Evolutionary conservation across 2,329 filamentous ascomycete genomes (phyloP).

Genomic region (Aspergillus calidoustus): DNA sequence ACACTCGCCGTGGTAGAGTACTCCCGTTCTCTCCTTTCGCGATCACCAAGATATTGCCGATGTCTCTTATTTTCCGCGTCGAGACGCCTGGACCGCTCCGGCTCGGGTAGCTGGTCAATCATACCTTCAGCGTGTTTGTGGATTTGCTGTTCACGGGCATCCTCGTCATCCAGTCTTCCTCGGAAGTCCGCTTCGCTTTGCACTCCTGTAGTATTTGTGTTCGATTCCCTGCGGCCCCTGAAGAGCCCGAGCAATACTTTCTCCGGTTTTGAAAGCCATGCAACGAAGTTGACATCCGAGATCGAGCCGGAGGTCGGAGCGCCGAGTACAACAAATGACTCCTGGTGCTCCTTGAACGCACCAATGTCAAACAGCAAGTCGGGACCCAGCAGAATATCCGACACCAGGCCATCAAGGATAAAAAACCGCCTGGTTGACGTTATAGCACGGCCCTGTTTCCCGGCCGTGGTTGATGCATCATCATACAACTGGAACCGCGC

Average conservation of each 20-base stretch:
- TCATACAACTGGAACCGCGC: background rate
- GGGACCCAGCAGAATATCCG: slow-evolving; percentile 2
- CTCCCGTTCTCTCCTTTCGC: too few species aligned
- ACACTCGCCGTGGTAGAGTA: too few species aligned
- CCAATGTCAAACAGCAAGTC: background rate
- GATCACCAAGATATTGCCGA: too few species aligned
- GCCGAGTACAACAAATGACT: background rate
- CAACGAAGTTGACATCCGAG: slow-evolving; percentile 3
- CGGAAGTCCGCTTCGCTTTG: too few species aligned
- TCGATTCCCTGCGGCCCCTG: background rate
- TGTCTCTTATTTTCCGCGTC: too few species aligned
- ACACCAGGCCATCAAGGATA: background rate
- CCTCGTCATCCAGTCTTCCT: too few species aligned
- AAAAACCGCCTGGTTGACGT: background rate
- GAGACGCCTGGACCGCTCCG: too few species aligned
- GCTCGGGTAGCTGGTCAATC: too few species aligned
- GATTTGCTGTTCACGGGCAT: too few species aligned
- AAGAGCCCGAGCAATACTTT: background rate
- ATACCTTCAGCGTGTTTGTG: too few species aligned
- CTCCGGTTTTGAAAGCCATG: background rate
- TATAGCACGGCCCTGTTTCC: background rate
- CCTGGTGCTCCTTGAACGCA: background rate
- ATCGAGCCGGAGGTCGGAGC: background rate
- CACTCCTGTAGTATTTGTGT: too few species aligned
- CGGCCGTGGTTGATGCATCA: background rate